Percentiles rank a stretch among this genome's conserved stretches.
phyloP scores from a whole-genome alignment of 352 stramenopile genomes.

The Globisporangium rhizosaccharum region DNA sequence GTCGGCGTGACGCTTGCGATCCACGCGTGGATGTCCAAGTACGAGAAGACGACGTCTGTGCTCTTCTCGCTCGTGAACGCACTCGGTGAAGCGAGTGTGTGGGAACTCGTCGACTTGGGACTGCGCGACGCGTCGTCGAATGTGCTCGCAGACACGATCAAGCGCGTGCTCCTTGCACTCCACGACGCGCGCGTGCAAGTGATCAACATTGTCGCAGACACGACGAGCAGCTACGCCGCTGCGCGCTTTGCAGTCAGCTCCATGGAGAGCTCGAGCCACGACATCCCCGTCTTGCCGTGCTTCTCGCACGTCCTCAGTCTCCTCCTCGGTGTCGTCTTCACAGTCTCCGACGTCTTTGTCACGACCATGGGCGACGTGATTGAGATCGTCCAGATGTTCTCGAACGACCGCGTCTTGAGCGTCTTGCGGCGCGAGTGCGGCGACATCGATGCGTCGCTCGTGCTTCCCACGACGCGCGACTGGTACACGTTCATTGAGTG shows the following conservation, averaged over 20 bases:
- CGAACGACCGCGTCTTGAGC: constrained; percentile 47
- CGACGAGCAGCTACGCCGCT: constrained; percentile 28
- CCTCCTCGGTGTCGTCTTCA: constrained; percentile 55
- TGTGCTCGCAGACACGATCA: constrained; percentile 47
- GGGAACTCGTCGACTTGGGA: constrained; percentile 55
- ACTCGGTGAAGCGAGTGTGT: constrained; percentile 47
- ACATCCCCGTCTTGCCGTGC: constrained; percentile 56
- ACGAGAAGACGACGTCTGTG: constrained; percentile 41
- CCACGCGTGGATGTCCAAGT: constrained; percentile 53
- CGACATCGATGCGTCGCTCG: constrained; percentile 47
- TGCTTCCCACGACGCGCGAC: constrained; percentile 32
- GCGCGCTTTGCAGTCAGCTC: constrained; percentile 39
- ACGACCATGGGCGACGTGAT: constrained; percentile 66
- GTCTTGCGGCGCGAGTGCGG: constrained; percentile 58
- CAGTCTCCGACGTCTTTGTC: constrained; percentile 34
- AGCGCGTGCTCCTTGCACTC: constrained; percentile 32
- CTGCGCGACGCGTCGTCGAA: constrained; percentile 33
- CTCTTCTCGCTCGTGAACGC: constrained; percentile 70
- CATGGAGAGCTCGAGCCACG: constrained; percentile 27
- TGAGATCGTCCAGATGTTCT: constrained; percentile 61
- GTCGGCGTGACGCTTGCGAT: constrained; percentile 59
- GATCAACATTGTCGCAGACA: constrained; percentile 69
- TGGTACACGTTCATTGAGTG: constrained; percentile 83
- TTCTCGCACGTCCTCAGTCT: constrained; percentile 49
- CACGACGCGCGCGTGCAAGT: constrained; percentile 43